Evolutionary conservation across 2,329 filamentous ascomycete species (phyloP), one percentile per base, ranked within the genome.

Genomic region (Cadophora malorum): DNA sequence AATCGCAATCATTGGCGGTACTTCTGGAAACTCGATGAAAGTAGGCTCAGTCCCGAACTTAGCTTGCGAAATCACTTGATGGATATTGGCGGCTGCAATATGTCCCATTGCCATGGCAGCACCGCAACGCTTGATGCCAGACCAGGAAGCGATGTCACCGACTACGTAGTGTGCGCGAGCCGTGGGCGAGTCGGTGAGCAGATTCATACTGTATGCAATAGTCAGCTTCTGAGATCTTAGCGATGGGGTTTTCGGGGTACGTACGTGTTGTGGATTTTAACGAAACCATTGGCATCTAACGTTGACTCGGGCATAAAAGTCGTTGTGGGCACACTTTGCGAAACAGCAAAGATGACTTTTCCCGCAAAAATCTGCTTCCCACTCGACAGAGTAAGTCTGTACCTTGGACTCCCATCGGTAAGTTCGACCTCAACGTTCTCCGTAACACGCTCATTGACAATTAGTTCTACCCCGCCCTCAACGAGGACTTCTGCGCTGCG

Each of bases 61-160:
- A 45, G 78, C 77, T 64, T 80, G 75, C 55, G 87, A 77, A 76
- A 91, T 87, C 28, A 83, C 80, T 79, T 90, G 86, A 79, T 91
- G 85, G 64, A 91, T 85, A 76, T 94, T 94, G 64, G 84, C 79
- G 7, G 88, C 91, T 3, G 86, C 86, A 69, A 85, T 83, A 74
- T 89, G 86, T 47, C 91, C 92, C 82, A 90, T 88, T 75, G 91
- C 86, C 85, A 94, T 92, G 41, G 92, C 92, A 19, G 83, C 86
- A 28, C 92, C 91, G 74, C 90, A 92, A 55, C 92, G 89, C 82
- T 93, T 94, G 80, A 95, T 93, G 53, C 91, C 91, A 0, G 89
- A 86, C 91, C 92, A 94, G 59, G 82, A 81, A 38, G 85, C 86
- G 19, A 91, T 81, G 76, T 95, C 92, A 19, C 92, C 92, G 28